Percentiles rank a stretch among this genome's conserved stretches.
phyloP scores from a whole-genome alignment of 176 grass and related monocot species.

The Stipa capillata region DNA sequence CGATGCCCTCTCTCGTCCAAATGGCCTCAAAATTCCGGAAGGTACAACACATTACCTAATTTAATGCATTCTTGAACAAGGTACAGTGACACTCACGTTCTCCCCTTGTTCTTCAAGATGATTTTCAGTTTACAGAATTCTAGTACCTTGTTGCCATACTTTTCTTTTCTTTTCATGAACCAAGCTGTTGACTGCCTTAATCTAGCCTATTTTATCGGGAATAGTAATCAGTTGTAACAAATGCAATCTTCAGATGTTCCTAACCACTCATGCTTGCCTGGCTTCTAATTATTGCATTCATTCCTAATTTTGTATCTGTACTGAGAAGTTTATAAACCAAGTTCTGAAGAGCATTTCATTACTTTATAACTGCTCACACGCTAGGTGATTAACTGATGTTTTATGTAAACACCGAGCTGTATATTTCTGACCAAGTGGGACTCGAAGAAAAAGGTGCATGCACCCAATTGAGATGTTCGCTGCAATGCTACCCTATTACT shows the following conservation, averaged over 20 bases:
- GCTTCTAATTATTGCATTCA: neutral
- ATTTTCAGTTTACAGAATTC: constrained; percentile 1
- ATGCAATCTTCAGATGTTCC: neutral
- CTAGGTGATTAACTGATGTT: neutral
- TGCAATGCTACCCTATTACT: neutral
- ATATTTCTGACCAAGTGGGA: neutral
- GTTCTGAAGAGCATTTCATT: neutral
- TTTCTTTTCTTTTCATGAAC: constrained; percentile 5
- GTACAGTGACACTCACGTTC: constrained; percentile 17
- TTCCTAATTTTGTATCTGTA: neutral
- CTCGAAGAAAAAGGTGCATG: neutral
- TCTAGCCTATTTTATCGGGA: neutral
- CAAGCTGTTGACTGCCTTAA: constrained; percentile 2
- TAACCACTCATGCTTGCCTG: neutral
- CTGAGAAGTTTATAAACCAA: neutral
- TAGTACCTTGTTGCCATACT: neutral
- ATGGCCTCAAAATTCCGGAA: too few relatives aligned
- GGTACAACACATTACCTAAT: too few relatives aligned
- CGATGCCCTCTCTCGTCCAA: too few relatives aligned
- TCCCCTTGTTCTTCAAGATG: neutral
- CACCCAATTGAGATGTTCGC: neutral
- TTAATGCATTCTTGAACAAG: too few relatives aligned
- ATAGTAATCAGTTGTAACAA: constrained; percentile 12
- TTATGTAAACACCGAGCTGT: neutral
- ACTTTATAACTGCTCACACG: neutral